Percentiles rank a stretch among this genome's conserved stretches.
These are phyloP conservation scores for Citrus unshiu DNA, from an alignment of 345 rosid genomes.

Conservation along the genomic window DNA sequence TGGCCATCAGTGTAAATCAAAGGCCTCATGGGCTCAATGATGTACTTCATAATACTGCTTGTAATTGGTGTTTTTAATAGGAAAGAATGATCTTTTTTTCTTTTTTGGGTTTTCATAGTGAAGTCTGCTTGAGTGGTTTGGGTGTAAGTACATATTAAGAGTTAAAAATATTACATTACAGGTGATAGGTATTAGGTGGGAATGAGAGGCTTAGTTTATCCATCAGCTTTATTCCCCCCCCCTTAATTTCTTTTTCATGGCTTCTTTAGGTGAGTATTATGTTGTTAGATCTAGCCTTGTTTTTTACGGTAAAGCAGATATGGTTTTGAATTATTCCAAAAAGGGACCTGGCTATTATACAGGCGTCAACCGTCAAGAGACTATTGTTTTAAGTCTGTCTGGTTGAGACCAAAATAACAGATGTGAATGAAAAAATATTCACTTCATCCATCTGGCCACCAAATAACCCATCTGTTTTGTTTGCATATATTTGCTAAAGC, in stretches of 20 bases:
- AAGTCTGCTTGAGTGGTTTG: too few relatives aligned
- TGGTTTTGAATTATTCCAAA: neutral
- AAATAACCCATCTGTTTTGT: neutral
- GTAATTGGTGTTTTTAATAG: too few relatives aligned
- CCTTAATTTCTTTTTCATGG: too few relatives aligned
- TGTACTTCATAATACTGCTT: neutral
- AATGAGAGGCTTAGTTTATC: neutral
- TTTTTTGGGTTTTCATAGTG: too few relatives aligned
- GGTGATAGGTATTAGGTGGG: neutral
- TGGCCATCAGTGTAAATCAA: neutral
- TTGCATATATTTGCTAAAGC: neutral
- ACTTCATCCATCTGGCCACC: neutral
- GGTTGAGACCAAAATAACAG: neutral
- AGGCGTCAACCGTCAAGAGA: neutral
- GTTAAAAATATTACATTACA: neutral
- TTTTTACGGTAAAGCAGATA: neutral
- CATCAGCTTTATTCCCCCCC: too few relatives aligned
- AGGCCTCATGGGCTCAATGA: neutral
- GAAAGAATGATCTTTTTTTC: too few relatives aligned
- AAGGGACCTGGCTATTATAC: neutral
- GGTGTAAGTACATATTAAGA: neutral
- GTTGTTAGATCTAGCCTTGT: neutral
- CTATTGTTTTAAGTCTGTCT: neutral
- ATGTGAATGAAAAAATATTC: neutral
- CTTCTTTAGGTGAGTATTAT: too few relatives aligned